Base-by-base conservation (phyloP, 2,329 filamentous ascomycete species). In the Diplodia seriata region DNA sequence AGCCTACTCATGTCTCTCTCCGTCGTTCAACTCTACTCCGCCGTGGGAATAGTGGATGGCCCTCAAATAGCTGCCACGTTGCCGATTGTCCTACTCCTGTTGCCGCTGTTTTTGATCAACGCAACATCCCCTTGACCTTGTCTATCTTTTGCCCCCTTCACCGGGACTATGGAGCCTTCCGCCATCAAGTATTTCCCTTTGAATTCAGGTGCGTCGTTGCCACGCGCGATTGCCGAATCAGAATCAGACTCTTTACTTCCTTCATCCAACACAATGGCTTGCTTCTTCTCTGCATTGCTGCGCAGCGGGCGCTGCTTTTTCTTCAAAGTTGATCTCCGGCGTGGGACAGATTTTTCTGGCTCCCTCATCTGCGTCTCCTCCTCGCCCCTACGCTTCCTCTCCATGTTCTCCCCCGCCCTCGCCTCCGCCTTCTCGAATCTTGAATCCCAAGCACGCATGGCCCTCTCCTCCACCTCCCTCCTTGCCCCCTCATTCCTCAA, bases 391-490 rank as follows among this genome's bases (percentile, higher is more conserved):
- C 8, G 26, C 18, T 36, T 11, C 54, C 47, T 29, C 38, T 15
- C 11, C 7, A 36, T 23, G 1, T n/a, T 18, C 36, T 20, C 36
- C 11, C 55, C 36, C 59, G 29, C 40, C 59, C n/a, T 18, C 62
- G 9, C 50, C 3, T 12, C 40, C 47, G 7, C 0, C 31, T n/a
- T 31, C 43, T 51, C 18, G n/a, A 51, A n/a, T 29, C 8, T 36
- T 47, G 5, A 7, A 26, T 51, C 47, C 29, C 47, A 63, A 20
- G n/a, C 31, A n/a, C 26, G 20, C 59, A 63, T 38, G 3, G 51
- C 82, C 74, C 31, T 74, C 71, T 82, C 83, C 85, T 15, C 82
- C 82, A 15, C 75, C 71, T 1, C 75, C 70, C 1, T 82, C 78
- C 12, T 77, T 74, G 69, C 81, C 70, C 67, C 71, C 68, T 83